These are phyloP conservation scores for Meyerozyma smithsonii DNA, from an alignment of 1,139 yeast species.

Conservation along the genomic window DNA sequence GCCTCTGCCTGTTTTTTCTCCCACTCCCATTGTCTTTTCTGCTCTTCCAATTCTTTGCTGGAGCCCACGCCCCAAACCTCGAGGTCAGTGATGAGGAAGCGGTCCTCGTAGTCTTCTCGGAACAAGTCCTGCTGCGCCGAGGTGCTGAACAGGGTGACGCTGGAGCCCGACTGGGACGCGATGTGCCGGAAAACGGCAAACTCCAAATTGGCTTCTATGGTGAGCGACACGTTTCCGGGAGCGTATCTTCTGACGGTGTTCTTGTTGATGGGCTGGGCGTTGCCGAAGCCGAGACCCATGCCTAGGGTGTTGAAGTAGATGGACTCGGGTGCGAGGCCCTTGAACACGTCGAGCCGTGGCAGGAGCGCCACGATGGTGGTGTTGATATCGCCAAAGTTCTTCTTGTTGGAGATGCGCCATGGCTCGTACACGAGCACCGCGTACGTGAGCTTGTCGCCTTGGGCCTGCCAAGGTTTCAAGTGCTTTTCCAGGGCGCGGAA, in stretches of 20 bases:
- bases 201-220: conserved; percentile 74
- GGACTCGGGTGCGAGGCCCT: conserved; percentile 23
- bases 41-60: conserved; percentile 69
- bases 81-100: conserved; percentile 66
- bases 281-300: conserved; percentile 81
- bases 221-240: conserved; percentile 73
- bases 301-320: conserved; percentile 65
- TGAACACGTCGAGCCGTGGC: conserved; percentile 41
- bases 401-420: conserved; percentile 73
- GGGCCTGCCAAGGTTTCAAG: conserved; percentile 28
- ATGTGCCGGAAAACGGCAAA: conserved; percentile 74
- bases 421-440: conserved; percentile 64
- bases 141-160: conserved; percentile 23
- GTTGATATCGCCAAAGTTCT: conserved; percentile 60
- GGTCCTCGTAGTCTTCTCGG: conserved; percentile 54
- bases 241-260: conserved; percentile 31
- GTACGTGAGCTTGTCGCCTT: conserved; percentile 44
- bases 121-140: conserved; percentile 18
- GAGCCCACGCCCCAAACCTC: conserved; percentile 94
- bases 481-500: conserved; percentile 30
- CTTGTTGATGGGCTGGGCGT: conserved; percentile 53
- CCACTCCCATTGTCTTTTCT: conserved; percentile 82
- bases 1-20: conserved; percentile 82
- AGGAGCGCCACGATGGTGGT: conserved; percentile 56
- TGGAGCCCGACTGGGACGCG: conserved; percentile 35